Base-by-base conservation (phyloP, 2,329 filamentous ascomycete species). In the Cladobotryum protrusum region DNA sequence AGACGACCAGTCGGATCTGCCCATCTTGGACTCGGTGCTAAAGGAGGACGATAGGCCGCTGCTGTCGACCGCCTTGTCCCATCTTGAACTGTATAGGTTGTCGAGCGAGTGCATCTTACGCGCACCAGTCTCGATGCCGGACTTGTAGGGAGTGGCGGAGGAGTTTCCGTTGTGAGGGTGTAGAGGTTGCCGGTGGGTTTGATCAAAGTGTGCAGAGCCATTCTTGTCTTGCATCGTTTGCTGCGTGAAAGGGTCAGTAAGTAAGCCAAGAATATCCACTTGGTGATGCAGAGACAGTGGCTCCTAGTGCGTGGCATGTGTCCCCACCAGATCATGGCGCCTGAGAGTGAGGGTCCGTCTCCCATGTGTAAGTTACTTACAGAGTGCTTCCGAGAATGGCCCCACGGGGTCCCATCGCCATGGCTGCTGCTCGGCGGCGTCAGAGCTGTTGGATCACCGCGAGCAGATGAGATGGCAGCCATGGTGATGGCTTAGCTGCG, bases 401-500 rank as follows among this genome's bases (percentile, higher is more conserved):
- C 68, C 77, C 77, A 80, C 18, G 68, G 59, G 43, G 69, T 66
- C 36, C 66, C 68, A 42, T 75, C 69, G 43, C 69, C 76, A 60
- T 79, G 72, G 49, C 71, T 72, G 60, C 73, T 77, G 56, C 68
- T 70, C 14, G 76, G 70, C 50, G 75, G 72, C 54, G 72, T 73
- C 52, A 80, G 65, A 42, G 69, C 67, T 49, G 74, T 70, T 53
- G 73, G 69, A 46, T 73, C 69, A 54, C 72, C 72, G 54, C 73
- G 72, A 57, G 68, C 69, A 57, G 75, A 67, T 57, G 77, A 76
- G 64, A 81, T 72, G 61, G 75, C 71, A 59, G 77, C 72, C 78
- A 80, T 81, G 55, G 52, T 54, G 54, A 54, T 47, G 54, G 47
- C 52, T 45, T 41, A 45, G 29, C 41, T 46, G 49, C 36, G 47